Evolutionary conservation across 2,329 filamentous ascomycete species (phyloP).

Genomic region (Magnaporthiopsis poae): DNA sequence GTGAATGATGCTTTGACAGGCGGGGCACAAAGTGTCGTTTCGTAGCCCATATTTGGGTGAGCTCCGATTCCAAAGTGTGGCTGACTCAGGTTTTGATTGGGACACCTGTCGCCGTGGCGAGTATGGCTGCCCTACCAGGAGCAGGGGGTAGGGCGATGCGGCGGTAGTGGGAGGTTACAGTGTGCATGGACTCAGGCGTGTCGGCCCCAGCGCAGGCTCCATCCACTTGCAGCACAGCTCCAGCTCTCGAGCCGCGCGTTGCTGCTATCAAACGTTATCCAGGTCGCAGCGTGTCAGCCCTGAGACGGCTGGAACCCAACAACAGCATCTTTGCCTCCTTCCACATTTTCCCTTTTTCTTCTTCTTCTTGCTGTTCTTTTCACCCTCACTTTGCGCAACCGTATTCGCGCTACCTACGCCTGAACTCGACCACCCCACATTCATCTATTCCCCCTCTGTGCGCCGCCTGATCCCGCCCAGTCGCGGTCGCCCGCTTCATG

Average conservation of each 20-base stretch:
- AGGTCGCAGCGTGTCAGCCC: neutral
- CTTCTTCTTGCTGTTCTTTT: neutral
- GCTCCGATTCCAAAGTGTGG: neutral
- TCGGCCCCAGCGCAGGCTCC: neutral
- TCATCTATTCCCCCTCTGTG: no score
- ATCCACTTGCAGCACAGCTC: neutral
- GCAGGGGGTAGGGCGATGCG: no score
- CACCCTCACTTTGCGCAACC: neutral
- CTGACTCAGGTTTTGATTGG: neutral
- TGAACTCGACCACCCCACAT: neutral
- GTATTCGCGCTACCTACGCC: neutral
- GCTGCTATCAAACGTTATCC: neutral
- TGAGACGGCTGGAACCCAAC: neutral
- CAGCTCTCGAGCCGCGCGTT: neutral
- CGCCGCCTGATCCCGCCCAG: neutral
- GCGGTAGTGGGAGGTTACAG: neutral
- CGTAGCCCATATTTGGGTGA: neutral
- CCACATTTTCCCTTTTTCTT: neutral
- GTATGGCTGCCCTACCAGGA: no score
- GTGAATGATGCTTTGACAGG: no score
- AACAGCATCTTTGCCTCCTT: neutral
- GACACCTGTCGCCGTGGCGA: neutral
- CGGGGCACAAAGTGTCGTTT: no score
- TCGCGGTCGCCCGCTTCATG: slow-evolving; percentile 29
- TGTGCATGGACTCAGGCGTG: neutral